Conservation (phyloP, 2,329 filamentous ascomycete species). For the Phialophora macrospora region DNA sequence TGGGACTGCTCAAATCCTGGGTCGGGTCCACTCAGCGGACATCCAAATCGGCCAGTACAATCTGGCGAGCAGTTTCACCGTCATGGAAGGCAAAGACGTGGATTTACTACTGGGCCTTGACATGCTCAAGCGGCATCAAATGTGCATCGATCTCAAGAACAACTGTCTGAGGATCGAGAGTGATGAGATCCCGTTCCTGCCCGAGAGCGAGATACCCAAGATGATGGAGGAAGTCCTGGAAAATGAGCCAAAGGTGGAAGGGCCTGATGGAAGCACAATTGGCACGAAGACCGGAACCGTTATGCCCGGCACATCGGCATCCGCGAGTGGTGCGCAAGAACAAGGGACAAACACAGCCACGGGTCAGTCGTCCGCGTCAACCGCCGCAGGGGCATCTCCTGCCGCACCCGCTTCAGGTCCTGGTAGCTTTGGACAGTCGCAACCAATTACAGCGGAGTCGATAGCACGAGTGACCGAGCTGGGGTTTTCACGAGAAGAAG, state of each 20-base stretch:
- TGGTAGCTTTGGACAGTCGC: slow-evolving; percentile 37
- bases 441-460: slow-evolving; percentile 62
- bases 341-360: slow-evolving; percentile 26
- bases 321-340: slow-evolving; percentile 6
- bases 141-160: slow-evolving; percentile 82
- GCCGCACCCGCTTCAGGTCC: slow-evolving; percentile 32
- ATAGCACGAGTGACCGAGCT: slow-evolving; percentile 77
- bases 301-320: slow-evolving; percentile 24
- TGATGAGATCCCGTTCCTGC: slow-evolving; percentile 85
- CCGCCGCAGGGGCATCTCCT: slow-evolving; percentile 31
- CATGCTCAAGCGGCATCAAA: slow-evolving; percentile 96
- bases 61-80: slow-evolving; percentile 93
- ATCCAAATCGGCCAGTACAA: slow-evolving; percentile 90
- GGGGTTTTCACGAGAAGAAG: slow-evolving; percentile 76
- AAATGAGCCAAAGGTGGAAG: slow-evolving; percentile 81
- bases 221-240: slow-evolving; percentile 70
- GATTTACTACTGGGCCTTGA: slow-evolving; percentile 91
- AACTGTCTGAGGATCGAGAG: slow-evolving; percentile 87
- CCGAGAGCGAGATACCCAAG: slow-evolving; percentile 93
- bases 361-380: slow-evolving; percentile 32
- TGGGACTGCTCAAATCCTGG: slow-evolving; percentile 90
- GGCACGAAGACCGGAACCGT: slow-evolving; percentile 78
- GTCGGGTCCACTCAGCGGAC: slow-evolving; percentile 91
- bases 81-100: slow-evolving; percentile 98
- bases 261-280: slow-evolving; percentile 86